A percentile compares a stretch with the other conserved stretches of the same genome.
Evolutionary conservation across 2,329 filamentous ascomycete species (phyloP).

Genomic region (Metarhizium robertsii): DNA sequence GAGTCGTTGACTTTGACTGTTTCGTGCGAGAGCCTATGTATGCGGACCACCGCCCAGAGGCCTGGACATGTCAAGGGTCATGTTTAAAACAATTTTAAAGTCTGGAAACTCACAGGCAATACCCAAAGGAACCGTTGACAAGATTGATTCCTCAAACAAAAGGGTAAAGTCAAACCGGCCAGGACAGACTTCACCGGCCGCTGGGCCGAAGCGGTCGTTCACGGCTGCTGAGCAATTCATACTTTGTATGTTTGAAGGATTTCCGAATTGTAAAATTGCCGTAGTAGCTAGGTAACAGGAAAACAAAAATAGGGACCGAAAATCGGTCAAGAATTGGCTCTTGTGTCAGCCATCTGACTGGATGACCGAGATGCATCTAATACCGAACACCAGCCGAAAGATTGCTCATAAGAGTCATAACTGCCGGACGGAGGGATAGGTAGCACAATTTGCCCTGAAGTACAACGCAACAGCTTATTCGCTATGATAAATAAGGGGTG

Average conservation of each 20-base stretch:
- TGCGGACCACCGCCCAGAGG: not conserved
- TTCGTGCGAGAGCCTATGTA: not conserved
- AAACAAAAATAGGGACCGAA: not conserved
- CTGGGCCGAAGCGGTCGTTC: constrained; percentile 10
- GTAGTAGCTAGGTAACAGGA: not conserved
- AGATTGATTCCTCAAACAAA: constrained; percentile 17
- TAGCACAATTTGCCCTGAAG: no score
- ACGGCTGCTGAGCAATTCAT: constrained; percentile 1
- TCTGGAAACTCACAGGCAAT: not conserved
- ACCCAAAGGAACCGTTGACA: constrained; percentile 9
- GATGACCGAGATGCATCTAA: no score
- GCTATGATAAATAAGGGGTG: no score
- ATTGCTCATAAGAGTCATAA: no score
- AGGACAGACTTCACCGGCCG: constrained; percentile 11
- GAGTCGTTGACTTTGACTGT: not conserved
- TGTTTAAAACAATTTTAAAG: fast-evolving
- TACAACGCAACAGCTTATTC: no score
- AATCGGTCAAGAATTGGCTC: no score
- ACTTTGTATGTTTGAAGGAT: not conserved
- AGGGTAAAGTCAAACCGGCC: constrained; percentile 19
- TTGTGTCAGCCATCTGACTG: no score
- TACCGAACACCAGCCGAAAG: no score
- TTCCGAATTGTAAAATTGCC: not conserved
- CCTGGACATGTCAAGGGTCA: not conserved
- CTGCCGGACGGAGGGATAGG: no score